Evolutionary conservation across 106 monocot species (phyloP).

Genomic region (Vanilla planifolia): DNA sequence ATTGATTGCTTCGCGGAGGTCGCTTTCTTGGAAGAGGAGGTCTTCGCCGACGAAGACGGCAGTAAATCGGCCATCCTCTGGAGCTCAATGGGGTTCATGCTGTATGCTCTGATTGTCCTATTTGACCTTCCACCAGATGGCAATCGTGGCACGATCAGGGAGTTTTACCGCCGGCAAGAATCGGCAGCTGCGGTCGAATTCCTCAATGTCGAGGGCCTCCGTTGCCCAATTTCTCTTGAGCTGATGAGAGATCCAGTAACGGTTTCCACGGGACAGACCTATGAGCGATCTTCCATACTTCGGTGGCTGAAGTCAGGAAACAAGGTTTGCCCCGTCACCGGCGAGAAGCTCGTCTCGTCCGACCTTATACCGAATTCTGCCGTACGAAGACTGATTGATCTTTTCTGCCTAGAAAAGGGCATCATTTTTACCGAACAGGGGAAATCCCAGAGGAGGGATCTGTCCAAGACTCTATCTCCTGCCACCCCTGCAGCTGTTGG

Average conservation of each 20-base stretch:
- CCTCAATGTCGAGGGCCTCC: constrained; percentile 37
- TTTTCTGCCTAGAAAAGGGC: constrained; percentile 23
- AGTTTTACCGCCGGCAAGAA: not conserved
- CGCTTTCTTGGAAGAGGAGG: constrained; percentile 57
- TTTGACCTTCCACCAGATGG: constrained; percentile 24
- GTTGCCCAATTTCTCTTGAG: constrained; percentile 84
- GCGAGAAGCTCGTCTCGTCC: constrained; percentile 29
- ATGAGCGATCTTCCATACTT: constrained; percentile 65
- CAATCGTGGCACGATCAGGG: not conserved
- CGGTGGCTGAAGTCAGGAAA: constrained; percentile 61
- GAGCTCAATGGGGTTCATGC: constrained; percentile 50
- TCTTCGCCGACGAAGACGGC: constrained; percentile 14
- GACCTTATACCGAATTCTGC: constrained; percentile 58
- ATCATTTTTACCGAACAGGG: constrained; percentile 11
- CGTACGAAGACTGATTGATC: constrained; percentile 34
- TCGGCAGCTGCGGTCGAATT: not conserved
- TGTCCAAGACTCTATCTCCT: constrained; percentile 17
- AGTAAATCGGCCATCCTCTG: constrained; percentile 30
- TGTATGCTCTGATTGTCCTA: constrained; percentile 50
- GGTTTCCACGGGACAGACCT: constrained; percentile 82
- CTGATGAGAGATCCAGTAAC: constrained; percentile 85
- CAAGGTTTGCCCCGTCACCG: constrained; percentile 74
- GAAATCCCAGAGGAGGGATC: constrained; percentile 11
- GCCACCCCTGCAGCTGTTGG: constrained; percentile 22
- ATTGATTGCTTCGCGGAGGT: constrained; percentile 61